Evolutionary conservation across 495 filamentous ascomycete genomes (phyloP).

Genomic region (Aspergillus asperescens): DNA sequence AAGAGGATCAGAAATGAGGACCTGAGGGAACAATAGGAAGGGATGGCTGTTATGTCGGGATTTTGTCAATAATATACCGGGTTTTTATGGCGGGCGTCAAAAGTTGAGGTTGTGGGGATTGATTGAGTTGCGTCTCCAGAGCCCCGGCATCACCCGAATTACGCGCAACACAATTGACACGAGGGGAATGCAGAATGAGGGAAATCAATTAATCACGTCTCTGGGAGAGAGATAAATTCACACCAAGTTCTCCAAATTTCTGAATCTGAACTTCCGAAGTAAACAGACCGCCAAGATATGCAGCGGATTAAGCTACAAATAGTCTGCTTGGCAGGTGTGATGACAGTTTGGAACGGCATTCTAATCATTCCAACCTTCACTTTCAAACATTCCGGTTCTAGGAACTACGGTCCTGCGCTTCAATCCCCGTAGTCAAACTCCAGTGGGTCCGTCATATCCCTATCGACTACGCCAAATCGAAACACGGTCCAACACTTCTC

Average conservation of each 20-base stretch:
- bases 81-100: not conserved
- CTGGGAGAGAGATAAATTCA: no score
- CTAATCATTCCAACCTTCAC: no score
- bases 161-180: not conserved
- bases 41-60: constrained; percentile 9
- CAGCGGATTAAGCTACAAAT: constrained; percentile 2
- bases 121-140: not conserved
- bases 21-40: not conserved
- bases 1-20: not conserved
- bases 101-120: not conserved
- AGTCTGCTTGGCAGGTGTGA: not conserved
- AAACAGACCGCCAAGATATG: not conserved
- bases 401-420: no score
- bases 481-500: constrained; percentile 3
- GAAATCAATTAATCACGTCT: not conserved
- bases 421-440: no score
- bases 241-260: no score
- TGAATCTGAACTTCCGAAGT: no score
- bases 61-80: not conserved
- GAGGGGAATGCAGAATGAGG: not conserved
- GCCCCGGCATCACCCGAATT: not conserved
- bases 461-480: constrained; percentile 3
- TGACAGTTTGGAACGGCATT: no score
- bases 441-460: no score
- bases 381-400: no score